These are phyloP conservation scores for Hypholoma sublateritium DNA, from an alignment of 768 basidiomycete genomes.

Conservation along the genomic window DNA sequence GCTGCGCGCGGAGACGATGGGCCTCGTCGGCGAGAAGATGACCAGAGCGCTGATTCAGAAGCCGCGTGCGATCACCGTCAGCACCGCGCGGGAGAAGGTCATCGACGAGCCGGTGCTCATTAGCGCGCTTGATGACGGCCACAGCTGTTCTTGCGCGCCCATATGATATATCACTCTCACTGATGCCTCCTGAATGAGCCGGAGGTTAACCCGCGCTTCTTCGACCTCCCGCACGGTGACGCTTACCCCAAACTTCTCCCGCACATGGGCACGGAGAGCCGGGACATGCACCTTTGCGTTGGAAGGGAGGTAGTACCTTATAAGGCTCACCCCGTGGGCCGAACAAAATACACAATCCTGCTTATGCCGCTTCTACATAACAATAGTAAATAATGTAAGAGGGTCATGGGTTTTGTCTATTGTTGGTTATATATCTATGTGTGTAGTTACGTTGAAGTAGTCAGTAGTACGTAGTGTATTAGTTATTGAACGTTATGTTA, in stretches of 20 bases:
- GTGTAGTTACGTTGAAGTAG: no score
- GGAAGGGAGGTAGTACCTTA: no score
- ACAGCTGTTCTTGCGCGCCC: constrained; percentile 26
- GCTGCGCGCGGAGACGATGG: constrained; percentile 69
- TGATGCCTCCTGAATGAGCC: constrained; percentile 70
- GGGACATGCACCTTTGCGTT: constrained; percentile 83
- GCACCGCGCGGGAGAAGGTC: constrained; percentile 90
- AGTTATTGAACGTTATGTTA: no score
- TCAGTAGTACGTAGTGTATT: no score
- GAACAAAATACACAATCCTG: no score
- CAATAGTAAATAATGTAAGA: no score
- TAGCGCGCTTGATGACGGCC: constrained; percentile 79
- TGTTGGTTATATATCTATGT: no score
- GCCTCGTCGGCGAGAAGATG: constrained; percentile 71
- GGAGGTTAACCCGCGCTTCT: constrained; percentile 70
- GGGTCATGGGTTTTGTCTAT: no score
- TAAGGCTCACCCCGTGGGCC: no score
- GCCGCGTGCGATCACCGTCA: constrained; percentile 75
- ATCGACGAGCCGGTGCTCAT: constrained; percentile 89
- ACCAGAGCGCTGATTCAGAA: constrained; percentile 80
- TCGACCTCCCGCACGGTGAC: constrained; percentile 83
- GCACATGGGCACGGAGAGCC: constrained; percentile 89
- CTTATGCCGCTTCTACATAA: no score
- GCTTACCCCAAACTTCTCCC: no score
- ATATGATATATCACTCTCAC: background rate